phyloP scores from a whole-genome alignment of 768 basidiomycete species.

The Mycena metata region DNA sequence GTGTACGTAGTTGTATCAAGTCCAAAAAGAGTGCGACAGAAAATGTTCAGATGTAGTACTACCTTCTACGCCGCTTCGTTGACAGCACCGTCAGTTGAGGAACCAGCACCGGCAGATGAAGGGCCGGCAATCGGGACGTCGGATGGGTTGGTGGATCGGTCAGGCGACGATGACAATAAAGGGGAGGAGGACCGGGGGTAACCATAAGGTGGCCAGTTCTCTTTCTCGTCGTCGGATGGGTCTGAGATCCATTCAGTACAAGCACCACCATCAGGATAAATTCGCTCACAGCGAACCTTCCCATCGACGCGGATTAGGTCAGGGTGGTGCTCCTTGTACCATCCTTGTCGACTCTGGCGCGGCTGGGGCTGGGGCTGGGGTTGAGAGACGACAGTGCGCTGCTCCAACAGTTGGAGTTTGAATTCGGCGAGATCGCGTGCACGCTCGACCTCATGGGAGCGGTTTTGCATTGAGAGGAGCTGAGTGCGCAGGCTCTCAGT shows the following conservation, averaged over 20 bases:
- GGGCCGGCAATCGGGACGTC: background rate
- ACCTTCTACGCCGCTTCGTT: background rate
- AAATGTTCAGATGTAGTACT: too few species aligned
- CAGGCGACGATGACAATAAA: background rate
- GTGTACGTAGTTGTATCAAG: too few species aligned
- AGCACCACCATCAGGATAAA: conserved; percentile 13
- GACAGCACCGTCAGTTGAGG: too few species aligned
- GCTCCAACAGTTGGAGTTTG: conserved; percentile 1
- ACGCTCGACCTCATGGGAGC: conserved; percentile 13
- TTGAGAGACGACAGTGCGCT: too few species aligned
- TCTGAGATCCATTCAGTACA: background rate
- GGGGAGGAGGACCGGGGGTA: background rate
- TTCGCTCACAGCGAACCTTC: conserved; percentile 17
- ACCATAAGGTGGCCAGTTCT: background rate
- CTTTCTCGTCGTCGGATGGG: conserved; percentile 2
- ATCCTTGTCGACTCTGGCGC: background rate
- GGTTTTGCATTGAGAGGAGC: background rate
- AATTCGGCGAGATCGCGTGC: conserved; percentile 35
- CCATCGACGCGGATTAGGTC: conserved; percentile 2
- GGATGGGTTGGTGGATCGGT: background rate
- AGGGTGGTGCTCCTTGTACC: background rate
- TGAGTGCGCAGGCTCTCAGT: conserved; percentile 17
- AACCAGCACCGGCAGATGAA: too few species aligned
- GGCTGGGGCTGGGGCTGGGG: too few species aligned
- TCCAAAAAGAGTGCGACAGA: too few species aligned